Conservation (phyloP, 2,329 filamentous ascomycete genomes). For the Pseudogymnoascus sp. region DNA sequence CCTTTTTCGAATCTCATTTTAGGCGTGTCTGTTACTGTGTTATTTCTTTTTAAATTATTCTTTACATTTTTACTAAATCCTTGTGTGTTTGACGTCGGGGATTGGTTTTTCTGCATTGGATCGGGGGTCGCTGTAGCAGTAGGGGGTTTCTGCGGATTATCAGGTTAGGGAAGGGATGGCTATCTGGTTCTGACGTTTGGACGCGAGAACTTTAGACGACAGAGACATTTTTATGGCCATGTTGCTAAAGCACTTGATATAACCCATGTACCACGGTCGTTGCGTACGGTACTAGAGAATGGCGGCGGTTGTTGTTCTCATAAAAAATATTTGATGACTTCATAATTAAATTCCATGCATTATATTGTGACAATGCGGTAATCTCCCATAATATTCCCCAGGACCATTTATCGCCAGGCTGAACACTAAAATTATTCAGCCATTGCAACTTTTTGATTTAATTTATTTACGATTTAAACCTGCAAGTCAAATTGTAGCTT, state of each 20-base stretch:
- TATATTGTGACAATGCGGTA: background rate
- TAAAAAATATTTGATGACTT: conserved; percentile 9
- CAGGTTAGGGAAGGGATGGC: background rate
- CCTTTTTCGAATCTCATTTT: background rate
- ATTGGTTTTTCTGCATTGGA: conserved; percentile 4
- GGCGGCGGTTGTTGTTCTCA: conserved; percentile 2
- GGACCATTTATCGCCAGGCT: background rate
- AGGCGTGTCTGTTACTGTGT: conserved; percentile 6
- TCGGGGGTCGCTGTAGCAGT: conserved; percentile 2
- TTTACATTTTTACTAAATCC: conserved; percentile 7
- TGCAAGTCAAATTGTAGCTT: background rate
- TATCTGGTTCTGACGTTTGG: conserved; percentile 9
- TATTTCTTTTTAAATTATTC: conserved; percentile 6
- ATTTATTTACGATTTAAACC: background rate
- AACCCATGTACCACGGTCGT: background rate
- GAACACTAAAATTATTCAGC: background rate
- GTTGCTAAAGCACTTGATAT: conserved; percentile 6
- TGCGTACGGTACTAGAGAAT: conserved; percentile 1
- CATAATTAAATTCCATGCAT: background rate
- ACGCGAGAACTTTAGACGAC: conserved; percentile 7
- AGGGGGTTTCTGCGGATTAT: conserved; percentile 3
- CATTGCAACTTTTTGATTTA: background rate
- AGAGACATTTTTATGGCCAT: conserved; percentile 7
- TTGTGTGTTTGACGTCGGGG: conserved; percentile 2
- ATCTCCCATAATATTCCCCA: background rate